Percentiles rank a stretch among this genome's conserved stretches.
phyloP scores from a whole-genome alignment of 2,329 filamentous ascomycete species.

The Keithomyces neogunnii region DNA sequence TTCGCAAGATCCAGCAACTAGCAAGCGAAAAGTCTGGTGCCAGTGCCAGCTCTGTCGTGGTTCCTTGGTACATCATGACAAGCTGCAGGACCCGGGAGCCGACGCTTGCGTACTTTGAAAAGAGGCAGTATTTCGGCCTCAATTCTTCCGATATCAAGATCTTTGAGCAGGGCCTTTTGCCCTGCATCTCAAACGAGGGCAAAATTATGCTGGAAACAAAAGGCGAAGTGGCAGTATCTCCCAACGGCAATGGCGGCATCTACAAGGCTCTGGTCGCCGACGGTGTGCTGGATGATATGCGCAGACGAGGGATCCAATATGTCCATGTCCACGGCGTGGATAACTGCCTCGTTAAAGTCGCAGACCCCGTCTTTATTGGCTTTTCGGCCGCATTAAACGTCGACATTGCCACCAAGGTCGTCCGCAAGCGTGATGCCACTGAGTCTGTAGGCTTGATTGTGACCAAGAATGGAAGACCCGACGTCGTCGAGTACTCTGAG shows the following conservation, averaged over 20 bases:
- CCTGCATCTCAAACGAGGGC: constrained; percentile 94
- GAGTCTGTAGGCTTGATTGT: constrained; percentile 94
- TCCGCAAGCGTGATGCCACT: constrained; percentile 92
- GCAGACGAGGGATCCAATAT: constrained; percentile 81
- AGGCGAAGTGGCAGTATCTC: constrained; percentile 84
- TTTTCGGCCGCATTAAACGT: constrained; percentile 83
- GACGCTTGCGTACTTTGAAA: constrained; percentile 84
- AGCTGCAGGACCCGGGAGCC: constrained; percentile 86
- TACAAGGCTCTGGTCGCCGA: constrained; percentile 83
- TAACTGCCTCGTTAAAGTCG: constrained; percentile 99
- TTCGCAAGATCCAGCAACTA: constrained; percentile 74
- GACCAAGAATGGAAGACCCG: constrained; percentile 89
- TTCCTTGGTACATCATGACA: constrained; percentile 99
- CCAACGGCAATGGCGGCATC: constrained; percentile 93
- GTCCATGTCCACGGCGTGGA: constrained; percentile 98
- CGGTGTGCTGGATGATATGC: constrained; percentile 80
- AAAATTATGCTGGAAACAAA: constrained; percentile 94
- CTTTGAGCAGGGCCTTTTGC: constrained; percentile 94
- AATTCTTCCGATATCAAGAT: constrained; percentile 77
- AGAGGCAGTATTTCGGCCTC: constrained; percentile 87
- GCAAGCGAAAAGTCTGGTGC: constrained; percentile 55
- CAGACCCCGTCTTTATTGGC: constrained; percentile 90
- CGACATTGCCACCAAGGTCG: constrained; percentile 98
- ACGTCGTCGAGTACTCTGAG: constrained; percentile 98
- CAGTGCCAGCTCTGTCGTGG: constrained; percentile 46